Percentiles rank a stretch among this genome's conserved stretches.
Conservation (phyloP, 106 monocot genomes). For the Dendrobium officinale region DNA sequence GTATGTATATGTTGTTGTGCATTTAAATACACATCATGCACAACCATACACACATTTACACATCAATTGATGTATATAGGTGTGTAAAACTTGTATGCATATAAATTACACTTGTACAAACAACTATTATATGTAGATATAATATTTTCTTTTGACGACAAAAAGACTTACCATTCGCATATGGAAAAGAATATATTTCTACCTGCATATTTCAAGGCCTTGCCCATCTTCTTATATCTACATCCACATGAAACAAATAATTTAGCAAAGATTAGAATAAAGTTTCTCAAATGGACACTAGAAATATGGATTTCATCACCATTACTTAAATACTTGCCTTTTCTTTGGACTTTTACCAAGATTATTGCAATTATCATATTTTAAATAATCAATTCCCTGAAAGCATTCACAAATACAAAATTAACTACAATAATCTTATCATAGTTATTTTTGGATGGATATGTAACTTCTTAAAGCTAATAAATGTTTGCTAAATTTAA, state of each 20-base stretch:
- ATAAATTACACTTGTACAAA: no score
- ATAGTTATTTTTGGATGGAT: neutral
- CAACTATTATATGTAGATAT: no score
- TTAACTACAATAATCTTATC: neutral
- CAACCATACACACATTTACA: no score
- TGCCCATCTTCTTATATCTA: constrained; percentile 36
- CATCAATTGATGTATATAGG: no score
- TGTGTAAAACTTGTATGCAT: no score
- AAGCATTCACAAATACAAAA: neutral
- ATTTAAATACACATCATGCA: no score
- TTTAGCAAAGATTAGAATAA: neutral
- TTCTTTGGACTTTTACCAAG: neutral
- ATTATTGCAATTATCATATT: constrained; percentile 46
- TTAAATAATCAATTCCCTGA: constrained; percentile 35
- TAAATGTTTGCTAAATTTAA: neutral
- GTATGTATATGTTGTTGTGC: no score
- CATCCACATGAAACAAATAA: neutral
- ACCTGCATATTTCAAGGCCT: constrained; percentile 31
- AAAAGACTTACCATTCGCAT: constrained; percentile 32
- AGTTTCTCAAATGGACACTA: neutral
- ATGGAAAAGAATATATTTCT: constrained; percentile 34
- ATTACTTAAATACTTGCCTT: constrained; percentile 10
- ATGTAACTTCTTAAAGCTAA: neutral
- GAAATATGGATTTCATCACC: neutral
- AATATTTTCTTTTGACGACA: no score